Percentiles rank a stretch among this genome's conserved stretches.
Evolutionary conservation across 176 grass and related monocot genomes (phyloP).

Genomic region (Rhynchospora pubera): DNA sequence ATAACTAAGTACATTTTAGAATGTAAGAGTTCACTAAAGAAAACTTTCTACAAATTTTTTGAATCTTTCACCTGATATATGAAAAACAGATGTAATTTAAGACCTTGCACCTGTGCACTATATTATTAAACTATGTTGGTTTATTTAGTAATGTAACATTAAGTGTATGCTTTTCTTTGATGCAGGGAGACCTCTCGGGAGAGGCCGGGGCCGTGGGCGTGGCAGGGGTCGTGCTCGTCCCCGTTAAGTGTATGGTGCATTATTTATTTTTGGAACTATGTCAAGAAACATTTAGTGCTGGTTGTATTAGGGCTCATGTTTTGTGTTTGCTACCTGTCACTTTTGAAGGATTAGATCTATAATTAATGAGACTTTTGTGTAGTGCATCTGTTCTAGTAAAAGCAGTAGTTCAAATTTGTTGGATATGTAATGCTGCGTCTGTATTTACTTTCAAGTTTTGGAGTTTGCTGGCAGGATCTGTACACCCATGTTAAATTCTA

Average conservation of each 20-base stretch:
- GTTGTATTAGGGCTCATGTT: constrained; percentile 19
- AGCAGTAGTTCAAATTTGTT: constrained; percentile 5
- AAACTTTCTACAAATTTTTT: background rate
- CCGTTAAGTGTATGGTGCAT: constrained; percentile 27
- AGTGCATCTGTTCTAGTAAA: background rate
- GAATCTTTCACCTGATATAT: background rate
- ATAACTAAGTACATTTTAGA: background rate
- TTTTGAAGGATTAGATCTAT: background rate
- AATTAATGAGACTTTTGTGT: constrained; percentile 5
- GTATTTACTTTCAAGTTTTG: background rate
- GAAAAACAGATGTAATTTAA: background rate
- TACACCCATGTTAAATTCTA: background rate
- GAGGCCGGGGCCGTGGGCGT: constrained; percentile 70
- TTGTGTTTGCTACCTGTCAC: background rate
- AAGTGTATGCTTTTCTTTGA: background rate
- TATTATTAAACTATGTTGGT: background rate
- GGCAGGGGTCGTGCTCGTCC: constrained; percentile 63
- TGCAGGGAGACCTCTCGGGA: constrained; percentile 67
- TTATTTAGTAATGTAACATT: background rate
- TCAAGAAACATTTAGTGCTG: background rate
- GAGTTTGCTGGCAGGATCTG: background rate
- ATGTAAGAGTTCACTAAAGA: background rate
- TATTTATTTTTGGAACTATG: background rate
- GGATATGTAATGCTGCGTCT: background rate
- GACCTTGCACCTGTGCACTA: background rate